Evolutionary conservation across 192 early-diverging fungal genomes (phyloP), one percentile per base, ranked within the genome.

Genomic region (Obelidium mucronatum): DNA sequence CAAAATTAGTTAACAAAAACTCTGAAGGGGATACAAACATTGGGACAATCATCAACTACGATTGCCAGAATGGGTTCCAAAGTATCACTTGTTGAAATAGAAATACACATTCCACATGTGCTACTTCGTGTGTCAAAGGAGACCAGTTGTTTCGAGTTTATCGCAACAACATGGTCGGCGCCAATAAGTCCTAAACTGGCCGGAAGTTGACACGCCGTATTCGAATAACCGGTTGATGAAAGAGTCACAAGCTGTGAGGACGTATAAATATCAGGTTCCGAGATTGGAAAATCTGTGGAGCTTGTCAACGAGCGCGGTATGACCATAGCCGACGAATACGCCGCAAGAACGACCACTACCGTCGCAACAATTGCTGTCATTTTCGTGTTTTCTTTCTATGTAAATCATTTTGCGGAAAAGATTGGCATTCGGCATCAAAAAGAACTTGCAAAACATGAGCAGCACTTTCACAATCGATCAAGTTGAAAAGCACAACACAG

Each of bases 401-500:
- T 30, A 28, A 28, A 13, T 13, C 56, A 24, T 59, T 59, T 6
- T 39, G 37, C 34, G 36, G 37, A 39, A n/a, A 39, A 37, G 30
- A 39, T 39, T 28, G 63, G 17, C 34, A 65, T 65, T 40, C 30
- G 34, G 17, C 30, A 17, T 31, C 36, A 67, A 48, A 67, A 80
- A 37, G 86, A 87, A 44, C 42, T 26, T 15, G 22, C 17, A 74
- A 74, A 60, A 56, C 48, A 63, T 74, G 59, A 34, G 8, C 33
- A 15, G 19, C 13, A 35, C 66, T 34, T 74, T 63, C 75, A 82
- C 88, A 4, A 56, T 83, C 2, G 91, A 81, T 15, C 91, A 92
- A 37, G 91, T 92, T 11, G 86, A 89, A 36, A 92, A 91, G 78
- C 91, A 92, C 77, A 89, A 91, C 84, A 92, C 71, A 35, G 77